Percentiles rank a stretch among this genome's conserved stretches.
These are phyloP conservation scores for Cordia subcordata DNA, from an alignment of 257 asterid genomes.

Conservation along the genomic window DNA sequence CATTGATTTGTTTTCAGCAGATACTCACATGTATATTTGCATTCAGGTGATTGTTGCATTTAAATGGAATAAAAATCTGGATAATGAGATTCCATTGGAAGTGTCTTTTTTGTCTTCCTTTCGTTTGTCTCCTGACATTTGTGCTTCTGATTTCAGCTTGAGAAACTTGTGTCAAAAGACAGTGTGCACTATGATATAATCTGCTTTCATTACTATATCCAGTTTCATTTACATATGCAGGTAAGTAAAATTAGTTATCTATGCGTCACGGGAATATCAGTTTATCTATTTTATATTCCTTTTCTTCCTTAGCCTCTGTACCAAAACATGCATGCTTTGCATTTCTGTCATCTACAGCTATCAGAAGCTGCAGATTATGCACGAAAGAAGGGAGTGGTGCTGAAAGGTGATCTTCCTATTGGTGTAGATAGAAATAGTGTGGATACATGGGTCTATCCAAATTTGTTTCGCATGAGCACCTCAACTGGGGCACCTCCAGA, in stretches of 20 bases:
- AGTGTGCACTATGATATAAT: slow-evolving; percentile 67
- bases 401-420: slow-evolving; percentile 97
- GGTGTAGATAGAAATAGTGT: slow-evolving; percentile 95
- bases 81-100: background rate
- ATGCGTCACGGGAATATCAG: too few relatives aligned
- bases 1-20: background rate
- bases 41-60: background rate
- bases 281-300: slow-evolving; percentile 7
- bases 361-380: slow-evolving; percentile 95
- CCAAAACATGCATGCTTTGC: slow-evolving; percentile 8
- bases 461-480: slow-evolving; percentile 90
- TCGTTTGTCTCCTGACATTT: slow-evolving; percentile 13
- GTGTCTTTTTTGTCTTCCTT: background rate
- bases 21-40: too few relatives aligned
- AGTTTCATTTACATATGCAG: slow-evolving; percentile 80
- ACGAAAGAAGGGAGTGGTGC: slow-evolving; percentile 69
- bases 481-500: slow-evolving; percentile 99
- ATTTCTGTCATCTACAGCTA: slow-evolving; percentile 43
- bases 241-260: slow-evolving; percentile 33
- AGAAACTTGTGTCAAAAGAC: slow-evolving; percentile 70
- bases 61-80: background rate
- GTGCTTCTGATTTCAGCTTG: slow-evolving; percentile 58
- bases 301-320: slow-evolving; percentile 6
- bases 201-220: slow-evolving; percentile 84
- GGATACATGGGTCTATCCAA: slow-evolving; percentile 96